Evolutionary conservation across 305 asterid species (phyloP).

Genomic region (Caryopteris hybrid): DNA sequence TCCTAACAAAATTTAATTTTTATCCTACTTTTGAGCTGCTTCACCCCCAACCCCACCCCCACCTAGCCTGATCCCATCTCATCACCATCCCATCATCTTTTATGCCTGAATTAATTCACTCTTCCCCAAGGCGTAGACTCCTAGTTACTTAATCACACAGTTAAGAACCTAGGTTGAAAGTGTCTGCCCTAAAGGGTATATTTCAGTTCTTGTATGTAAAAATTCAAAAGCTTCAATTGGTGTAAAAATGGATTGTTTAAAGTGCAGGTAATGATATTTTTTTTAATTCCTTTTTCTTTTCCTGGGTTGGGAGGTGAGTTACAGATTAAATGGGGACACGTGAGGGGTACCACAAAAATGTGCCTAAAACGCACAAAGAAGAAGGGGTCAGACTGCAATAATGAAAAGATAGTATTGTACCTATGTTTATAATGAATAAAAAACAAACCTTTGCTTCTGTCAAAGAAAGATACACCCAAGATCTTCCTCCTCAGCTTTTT

Average conservation of each 20-base stretch:
- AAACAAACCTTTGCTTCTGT: conserved; percentile 28
- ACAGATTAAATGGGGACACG: neutral
- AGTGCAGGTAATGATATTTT: too few species aligned
- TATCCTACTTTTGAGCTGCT: conserved; percentile 16
- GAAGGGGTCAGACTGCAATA: conserved; percentile 38
- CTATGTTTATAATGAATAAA: conserved; percentile 26
- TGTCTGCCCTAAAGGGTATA: neutral
- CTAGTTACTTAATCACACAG: neutral
- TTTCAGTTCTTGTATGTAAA: neutral
- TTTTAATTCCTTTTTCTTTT: too few species aligned
- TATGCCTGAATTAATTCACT: conserved; percentile 5
- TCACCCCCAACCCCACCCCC: neutral
- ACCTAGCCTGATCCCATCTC: conserved; percentile 18
- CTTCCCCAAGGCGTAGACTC: conserved; percentile 15
- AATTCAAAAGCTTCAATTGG: neutral
- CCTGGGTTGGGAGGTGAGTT: too few species aligned
- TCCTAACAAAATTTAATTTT: conserved; percentile 32
- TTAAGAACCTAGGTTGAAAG: neutral
- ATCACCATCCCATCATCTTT: conserved; percentile 33
- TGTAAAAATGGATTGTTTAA: neutral
- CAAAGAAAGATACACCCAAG: conserved; percentile 33
- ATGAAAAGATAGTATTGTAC: conserved; percentile 31
- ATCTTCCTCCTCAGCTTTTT: conserved; percentile 26
- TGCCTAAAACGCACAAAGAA: conserved; percentile 25
- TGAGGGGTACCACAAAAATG: neutral